Percentiles rank a stretch among this genome's conserved stretches.
phyloP scores from a whole-genome alignment of 331 rosid species.

The Malus hybrid region DNA sequence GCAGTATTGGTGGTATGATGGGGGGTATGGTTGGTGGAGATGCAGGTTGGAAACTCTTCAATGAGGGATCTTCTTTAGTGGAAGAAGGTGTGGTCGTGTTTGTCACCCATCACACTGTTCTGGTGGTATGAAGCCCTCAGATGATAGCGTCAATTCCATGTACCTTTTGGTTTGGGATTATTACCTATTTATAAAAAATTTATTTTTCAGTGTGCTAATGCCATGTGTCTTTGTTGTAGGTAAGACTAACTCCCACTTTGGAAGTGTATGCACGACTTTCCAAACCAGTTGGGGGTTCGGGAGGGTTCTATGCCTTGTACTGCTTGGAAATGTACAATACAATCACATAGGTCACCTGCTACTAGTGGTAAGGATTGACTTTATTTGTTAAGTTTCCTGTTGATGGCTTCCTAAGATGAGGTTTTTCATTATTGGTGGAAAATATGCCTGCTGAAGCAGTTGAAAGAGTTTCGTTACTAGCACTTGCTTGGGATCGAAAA shows the following conservation, averaged over 20 bases:
- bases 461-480: constrained; percentile 84
- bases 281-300: constrained; percentile 77
- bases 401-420: constrained; percentile 26
- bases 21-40: constrained; percentile 97
- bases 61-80: constrained; percentile 73
- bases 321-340: constrained; percentile 83
- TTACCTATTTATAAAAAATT: constrained; percentile 14
- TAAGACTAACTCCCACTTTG: constrained; percentile 62
- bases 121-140: constrained; percentile 81
- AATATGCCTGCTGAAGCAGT: constrained; percentile 43
- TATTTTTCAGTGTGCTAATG: constrained; percentile 11
- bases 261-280: constrained; percentile 68
- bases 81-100: constrained; percentile 93
- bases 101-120: constrained; percentile 87
- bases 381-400: constrained; percentile 13
- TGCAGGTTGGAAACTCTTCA: constrained; percentile 93
- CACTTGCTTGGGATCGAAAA: constrained; percentile 92
- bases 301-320: constrained; percentile 97
- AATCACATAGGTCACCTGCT: neutral
- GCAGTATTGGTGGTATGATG: constrained; percentile 88
- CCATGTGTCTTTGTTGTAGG: constrained; percentile 42
- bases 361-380: constrained; percentile 14
- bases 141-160: constrained; percentile 33
- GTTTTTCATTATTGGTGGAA: constrained; percentile 32
- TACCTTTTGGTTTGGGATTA: constrained; percentile 22